Evolutionary conservation across 2,329 filamentous ascomycete genomes (phyloP), one percentile per base, ranked within the genome.

Genomic region (Cordyceps pruinosa): DNA sequence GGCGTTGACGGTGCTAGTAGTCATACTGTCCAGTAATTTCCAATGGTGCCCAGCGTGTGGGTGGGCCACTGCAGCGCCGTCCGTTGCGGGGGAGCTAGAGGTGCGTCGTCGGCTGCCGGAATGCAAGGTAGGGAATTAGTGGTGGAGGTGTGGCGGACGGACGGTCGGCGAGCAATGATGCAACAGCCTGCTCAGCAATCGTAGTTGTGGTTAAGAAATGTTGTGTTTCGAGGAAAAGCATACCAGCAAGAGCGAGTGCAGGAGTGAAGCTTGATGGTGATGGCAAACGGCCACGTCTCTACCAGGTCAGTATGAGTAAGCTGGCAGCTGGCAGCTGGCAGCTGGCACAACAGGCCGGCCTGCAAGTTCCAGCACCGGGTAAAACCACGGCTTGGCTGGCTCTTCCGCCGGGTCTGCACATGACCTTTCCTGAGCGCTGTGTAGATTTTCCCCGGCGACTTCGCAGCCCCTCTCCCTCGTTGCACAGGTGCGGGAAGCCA

Each of bases 71-170:
- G 30, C 45, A 56, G 45, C 35, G 44, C 17, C 13, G n/a, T 19
- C 26, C 37, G 23, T 46, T 37, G 30, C 54, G 54, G 54, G 54
- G 54, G n/a, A 26, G 44, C 26, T 34, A 8, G n/a, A 23, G 21
- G 7, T 46, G 53, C 25, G 35, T 25, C 23, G 47, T 57, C 56
- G 56, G 56, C 32, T 52, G 44, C 47, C 56, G 56, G 56, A 52
- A 57, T 23, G 41, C 56, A 51, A 21, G 46, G 55, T 28, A n/a
- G n/a, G n/a, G n/a, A n/a, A n/a, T n/a, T n/a, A n/a, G n/a, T n/a
- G n/a, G n/a, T 47, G 55, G 42, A 44, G 39, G 45, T 26, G 41
- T 48, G 45, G 35, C 53, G 30, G 35, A 56, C 45, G 44, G 45
- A 21, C 53, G 26, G 53, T 44, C 53, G 53, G 44, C 30, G 30